Evolutionary conservation across 2,329 filamentous ascomycete genomes (phyloP).

Genomic region (Bipolaris bicolor): DNA sequence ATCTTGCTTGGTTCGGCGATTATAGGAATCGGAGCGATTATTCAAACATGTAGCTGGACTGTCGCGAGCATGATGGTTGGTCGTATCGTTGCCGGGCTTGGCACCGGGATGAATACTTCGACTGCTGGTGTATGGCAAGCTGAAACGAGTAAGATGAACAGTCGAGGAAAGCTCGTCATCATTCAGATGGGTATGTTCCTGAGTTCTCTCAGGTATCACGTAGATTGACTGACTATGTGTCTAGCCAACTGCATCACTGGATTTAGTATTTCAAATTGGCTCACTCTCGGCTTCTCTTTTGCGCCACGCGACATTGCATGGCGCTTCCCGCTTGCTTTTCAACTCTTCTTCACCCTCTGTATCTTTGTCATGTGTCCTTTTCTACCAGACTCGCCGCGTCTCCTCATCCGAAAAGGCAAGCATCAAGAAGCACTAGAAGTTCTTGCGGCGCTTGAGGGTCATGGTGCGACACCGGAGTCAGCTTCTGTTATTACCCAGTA

Average conservation of each 20-base stretch:
- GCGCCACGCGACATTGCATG: slow-evolving; percentile 44
- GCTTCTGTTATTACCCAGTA: slow-evolving; percentile 44
- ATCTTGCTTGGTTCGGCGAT: slow-evolving; percentile 62
- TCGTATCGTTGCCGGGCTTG: slow-evolving; percentile 53
- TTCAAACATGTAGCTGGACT: slow-evolving; percentile 46
- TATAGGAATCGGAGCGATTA: slow-evolving; percentile 48
- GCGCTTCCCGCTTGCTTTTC: slow-evolving; percentile 61
- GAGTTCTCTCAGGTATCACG: too few species aligned
- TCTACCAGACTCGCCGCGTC: slow-evolving; percentile 52
- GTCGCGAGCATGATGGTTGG: slow-evolving; percentile 50
- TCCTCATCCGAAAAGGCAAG: slow-evolving; percentile 59
- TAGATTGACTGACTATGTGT: neutral
- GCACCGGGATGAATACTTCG: slow-evolving; percentile 58
- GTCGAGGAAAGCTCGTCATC: slow-evolving; percentile 55
- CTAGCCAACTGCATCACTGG: slow-evolving; percentile 52
- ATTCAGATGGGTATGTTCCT: slow-evolving; percentile 49
- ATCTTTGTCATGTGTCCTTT: slow-evolving; percentile 58
- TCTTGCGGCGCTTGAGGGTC: slow-evolving; percentile 48
- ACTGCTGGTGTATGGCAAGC: slow-evolving; percentile 58
- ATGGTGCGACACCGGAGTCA: slow-evolving; percentile 47
- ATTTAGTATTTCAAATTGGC: slow-evolving; percentile 53
- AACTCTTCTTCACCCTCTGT: slow-evolving; percentile 64
- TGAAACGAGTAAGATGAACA: slow-evolving; percentile 55
- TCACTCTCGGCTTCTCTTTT: slow-evolving; percentile 53
- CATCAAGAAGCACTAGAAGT: slow-evolving; percentile 52